phyloP scores from a whole-genome alignment of 1,139 yeast species.

The Saccharomyces hybrid region DNA sequence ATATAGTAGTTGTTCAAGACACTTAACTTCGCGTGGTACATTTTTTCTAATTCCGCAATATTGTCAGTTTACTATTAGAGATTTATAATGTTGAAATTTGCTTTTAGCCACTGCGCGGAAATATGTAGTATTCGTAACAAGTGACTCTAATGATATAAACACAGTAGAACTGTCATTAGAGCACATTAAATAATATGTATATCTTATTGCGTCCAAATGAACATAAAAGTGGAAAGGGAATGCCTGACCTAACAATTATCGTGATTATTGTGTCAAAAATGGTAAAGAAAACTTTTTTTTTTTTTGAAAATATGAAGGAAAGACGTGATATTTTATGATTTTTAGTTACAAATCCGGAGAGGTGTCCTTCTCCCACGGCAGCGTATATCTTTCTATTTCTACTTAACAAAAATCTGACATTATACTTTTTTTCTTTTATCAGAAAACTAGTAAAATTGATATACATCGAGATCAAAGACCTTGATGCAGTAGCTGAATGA shows the following conservation, averaged over 20 bases:
- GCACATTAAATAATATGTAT: background rate
- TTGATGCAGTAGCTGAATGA: conserved; percentile 20
- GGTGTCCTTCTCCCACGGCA: background rate
- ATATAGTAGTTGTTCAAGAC: background rate
- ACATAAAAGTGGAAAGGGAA: background rate
- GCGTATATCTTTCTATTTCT: background rate
- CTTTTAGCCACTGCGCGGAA: background rate
- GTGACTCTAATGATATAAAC: background rate
- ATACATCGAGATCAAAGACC: background rate
- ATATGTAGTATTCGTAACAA: background rate
- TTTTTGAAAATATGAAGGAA: background rate
- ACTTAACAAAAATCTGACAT: background rate
- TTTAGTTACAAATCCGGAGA: background rate
- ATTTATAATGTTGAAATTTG: background rate
- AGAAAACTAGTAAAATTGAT: background rate
- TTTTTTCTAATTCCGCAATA: background rate
- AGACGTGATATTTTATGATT: background rate
- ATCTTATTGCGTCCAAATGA: background rate
- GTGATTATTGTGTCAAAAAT: background rate
- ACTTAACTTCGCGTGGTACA: background rate
- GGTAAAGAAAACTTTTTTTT: background rate
- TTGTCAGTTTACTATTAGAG: background rate
- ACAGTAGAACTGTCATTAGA: background rate
- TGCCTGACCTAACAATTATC: background rate
- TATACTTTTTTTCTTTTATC: background rate